These are phyloP conservation scores for Dioszegia aurantiaca DNA, from an alignment of 768 basidiomycete species.

Conservation along the genomic window DNA sequence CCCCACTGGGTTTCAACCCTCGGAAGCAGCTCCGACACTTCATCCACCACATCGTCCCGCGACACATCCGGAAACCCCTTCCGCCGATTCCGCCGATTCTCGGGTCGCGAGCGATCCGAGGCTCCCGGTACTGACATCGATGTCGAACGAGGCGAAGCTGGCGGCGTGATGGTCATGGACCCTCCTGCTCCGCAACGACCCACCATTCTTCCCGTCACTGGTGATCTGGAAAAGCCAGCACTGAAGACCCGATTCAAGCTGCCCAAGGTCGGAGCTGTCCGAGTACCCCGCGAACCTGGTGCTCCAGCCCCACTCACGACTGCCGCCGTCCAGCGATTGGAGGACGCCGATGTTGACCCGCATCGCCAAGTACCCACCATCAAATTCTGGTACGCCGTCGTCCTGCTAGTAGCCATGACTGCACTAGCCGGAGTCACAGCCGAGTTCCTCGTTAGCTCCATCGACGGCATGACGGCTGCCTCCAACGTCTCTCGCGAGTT, in stretches of 20 bases:
- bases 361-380: constrained; percentile 27
- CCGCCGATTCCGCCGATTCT: constrained; percentile 30
- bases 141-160: constrained; percentile 8
- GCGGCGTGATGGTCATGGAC: constrained; percentile 11
- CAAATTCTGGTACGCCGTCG: constrained; percentile 34
- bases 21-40: constrained; percentile 30
- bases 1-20: constrained; percentile 44
- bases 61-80: constrained; percentile 18
- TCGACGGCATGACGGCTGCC: constrained; percentile 37
- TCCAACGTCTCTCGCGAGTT: constrained; percentile 66
- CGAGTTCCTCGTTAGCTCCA: constrained; percentile 39
- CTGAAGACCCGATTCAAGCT: constrained; percentile 11
- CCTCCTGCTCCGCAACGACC: constrained; percentile 1
- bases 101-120: constrained; percentile 11
- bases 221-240: neutral
- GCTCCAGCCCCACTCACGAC: constrained; percentile 7
- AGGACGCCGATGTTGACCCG: constrained; percentile 23
- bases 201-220: neutral
- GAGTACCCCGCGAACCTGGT: constrained; percentile 9
- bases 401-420: constrained; percentile 39
- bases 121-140: neutral
- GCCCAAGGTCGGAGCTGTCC: constrained; percentile 3
- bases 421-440: constrained; percentile 46
- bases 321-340: constrained; percentile 11
- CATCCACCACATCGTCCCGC: constrained; percentile 20